phyloP scores from a whole-genome alignment of 768 basidiomycete species.

The Trametes punicea region DNA sequence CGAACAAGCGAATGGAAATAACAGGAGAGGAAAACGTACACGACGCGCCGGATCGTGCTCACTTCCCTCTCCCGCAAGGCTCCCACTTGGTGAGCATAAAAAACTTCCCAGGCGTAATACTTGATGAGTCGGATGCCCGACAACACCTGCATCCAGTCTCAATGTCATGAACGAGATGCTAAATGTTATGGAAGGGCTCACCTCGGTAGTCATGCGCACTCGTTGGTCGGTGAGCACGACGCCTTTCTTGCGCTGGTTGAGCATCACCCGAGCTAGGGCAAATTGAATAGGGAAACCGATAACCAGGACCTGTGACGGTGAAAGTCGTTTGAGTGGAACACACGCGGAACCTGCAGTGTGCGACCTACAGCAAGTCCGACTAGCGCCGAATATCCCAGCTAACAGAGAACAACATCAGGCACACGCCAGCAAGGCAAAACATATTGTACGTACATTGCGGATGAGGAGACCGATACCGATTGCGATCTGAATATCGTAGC shows the following conservation, averaged over 20 bases:
- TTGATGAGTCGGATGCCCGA: conserved; percentile 92
- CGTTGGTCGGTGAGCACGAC: conserved; percentile 66
- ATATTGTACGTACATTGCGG: conserved; percentile 41
- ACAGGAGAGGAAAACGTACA: conserved; percentile 27
- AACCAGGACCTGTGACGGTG: conserved; percentile 40
- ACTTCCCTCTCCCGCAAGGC: conserved; percentile 71
- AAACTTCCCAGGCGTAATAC: conserved; percentile 83
- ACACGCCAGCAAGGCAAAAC: not conserved
- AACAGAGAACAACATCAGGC: not conserved
- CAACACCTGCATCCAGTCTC: conserved; percentile 43
- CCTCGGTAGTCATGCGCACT: conserved; percentile 61
- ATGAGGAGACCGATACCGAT: conserved; percentile 63
- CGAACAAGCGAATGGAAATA: not conserved
- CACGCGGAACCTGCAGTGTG: too few species aligned
- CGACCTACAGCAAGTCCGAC: conserved; percentile 13
- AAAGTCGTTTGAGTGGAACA: too few species aligned
- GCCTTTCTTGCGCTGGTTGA: conserved; percentile 49
- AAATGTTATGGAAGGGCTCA: conserved; percentile 13
- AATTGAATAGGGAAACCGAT: conserved; percentile 59
- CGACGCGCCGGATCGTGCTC: conserved; percentile 40
- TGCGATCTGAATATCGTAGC: conserved; percentile 38
- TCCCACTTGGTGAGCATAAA: conserved; percentile 72
- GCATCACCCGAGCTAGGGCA: conserved; percentile 49
- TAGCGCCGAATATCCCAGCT: conserved; percentile 12
- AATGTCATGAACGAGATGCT: not conserved